A percentile compares a stretch with the other conserved stretches of the same genome.
Evolutionary conservation across 73 alveolate species (phyloP).

Genomic region (Durusdinium trenchii): DNA sequence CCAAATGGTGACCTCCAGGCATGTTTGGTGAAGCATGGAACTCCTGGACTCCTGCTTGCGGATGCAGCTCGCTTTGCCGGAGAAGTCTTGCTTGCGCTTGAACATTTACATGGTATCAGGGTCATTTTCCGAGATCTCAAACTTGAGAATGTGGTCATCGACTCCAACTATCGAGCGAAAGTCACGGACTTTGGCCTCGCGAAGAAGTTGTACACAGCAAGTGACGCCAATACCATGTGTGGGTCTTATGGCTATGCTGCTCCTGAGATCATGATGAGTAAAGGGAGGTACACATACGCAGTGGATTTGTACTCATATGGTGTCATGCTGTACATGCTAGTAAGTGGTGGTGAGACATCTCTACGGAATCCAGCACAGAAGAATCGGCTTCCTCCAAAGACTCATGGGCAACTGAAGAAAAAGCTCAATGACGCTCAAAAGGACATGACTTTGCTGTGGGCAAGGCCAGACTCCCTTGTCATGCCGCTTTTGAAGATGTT

Average conservation of each 20-base stretch:
- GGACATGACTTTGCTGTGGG: conserved; percentile 71
- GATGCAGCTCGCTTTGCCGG: conserved; percentile 89
- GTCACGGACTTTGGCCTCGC: conserved; percentile 93
- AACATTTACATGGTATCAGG: conserved; percentile 75
- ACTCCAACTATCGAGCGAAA: conserved; percentile 79
- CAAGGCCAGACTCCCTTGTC: conserved; percentile 80
- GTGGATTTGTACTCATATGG: conserved; percentile 94
- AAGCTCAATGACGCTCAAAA: conserved; percentile 67
- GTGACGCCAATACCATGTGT: conserved; percentile 32
- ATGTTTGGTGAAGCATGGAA: conserved; percentile 72
- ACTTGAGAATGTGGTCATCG: conserved; percentile 87
- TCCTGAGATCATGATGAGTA: conserved; percentile 84
- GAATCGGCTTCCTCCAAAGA: conserved; percentile 85
- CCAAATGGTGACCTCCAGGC: conserved; percentile 95
- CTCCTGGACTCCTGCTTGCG: conserved; percentile 77
- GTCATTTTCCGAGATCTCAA: conserved; percentile 91
- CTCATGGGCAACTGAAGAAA: conserved; percentile 86
- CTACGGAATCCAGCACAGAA: conserved; percentile 73
- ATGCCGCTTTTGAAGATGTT: conserved; percentile 80
- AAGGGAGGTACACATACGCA: conserved; percentile 85
- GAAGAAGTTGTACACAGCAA: conserved; percentile 82
- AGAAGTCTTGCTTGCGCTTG: conserved; percentile 90
- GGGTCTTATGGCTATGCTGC: conserved; percentile 95
- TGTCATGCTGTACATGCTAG: conserved; percentile 88
- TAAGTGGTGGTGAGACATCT: conserved; percentile 86